Evolutionary conservation across 306 rosid species (phyloP), one percentile per base, ranked within the genome.

Genomic region (Castanopsis chinensis): DNA sequence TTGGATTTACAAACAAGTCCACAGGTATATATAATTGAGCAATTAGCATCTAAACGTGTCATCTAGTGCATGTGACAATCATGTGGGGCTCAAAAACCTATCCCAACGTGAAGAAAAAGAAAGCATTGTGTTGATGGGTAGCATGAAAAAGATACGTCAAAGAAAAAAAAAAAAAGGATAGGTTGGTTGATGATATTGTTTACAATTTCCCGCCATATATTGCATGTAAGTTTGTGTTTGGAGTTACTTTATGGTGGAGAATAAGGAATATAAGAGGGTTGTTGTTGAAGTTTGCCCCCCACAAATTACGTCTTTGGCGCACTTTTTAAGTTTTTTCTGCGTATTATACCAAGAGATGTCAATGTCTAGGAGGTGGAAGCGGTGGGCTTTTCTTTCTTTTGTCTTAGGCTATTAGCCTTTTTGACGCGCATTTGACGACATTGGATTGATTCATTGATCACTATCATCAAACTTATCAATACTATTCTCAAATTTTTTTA

Each of bases 181-280:
- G 28, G 64, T 20, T 45, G 53, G 17, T 13, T 11, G 53, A 49
- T 49, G 53, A 3, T 72, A 17, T 70, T 70, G 72, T 23, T 51
- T 20, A 43, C 57, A 32, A 69, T 45, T 61, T 58, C 77, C 69
- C 63, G 65, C 81, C 76, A 61, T 70, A 61, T 74, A n/a, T 74
- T 61, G 85, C 81, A 61, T 81, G 85, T 41, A 73, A 74, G 74
- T 74, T 73, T 30, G 83, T 60, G 78, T 74, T 84, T 81, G 85
- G 80, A 81, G 52, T 41, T 27, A 54, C 83, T 70, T 83, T 61
- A 52, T 3, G 18, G 55, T 56, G 78, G 37, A 71, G 79, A 84
- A 84, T 71, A 71, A 37, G 49, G 30, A 69, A 21, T 23, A 43
- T 41, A 10, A 13, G 53, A 49, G 17, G 53, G 53, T 13, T 12